Evolutionary conservation across 2,329 filamentous ascomycete genomes (phyloP).

Genomic region (Neonectria faginata): DNA sequence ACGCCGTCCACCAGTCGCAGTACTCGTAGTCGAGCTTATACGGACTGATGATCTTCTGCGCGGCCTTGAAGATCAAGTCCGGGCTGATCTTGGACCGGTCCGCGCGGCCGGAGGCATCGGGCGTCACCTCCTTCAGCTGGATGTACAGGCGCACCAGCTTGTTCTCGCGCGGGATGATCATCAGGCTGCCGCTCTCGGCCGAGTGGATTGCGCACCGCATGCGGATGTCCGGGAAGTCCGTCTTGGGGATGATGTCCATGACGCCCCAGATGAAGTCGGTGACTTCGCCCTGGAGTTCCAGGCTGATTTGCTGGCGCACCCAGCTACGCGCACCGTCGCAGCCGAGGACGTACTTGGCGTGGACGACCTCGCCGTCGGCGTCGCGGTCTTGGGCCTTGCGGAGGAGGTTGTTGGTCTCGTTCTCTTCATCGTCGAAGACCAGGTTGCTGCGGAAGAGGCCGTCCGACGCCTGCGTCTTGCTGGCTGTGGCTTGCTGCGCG

Average conservation of each 20-base stretch:
- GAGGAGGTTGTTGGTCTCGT: conserved; percentile 66
- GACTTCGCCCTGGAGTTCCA: conserved; percentile 63
- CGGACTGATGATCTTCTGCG: conserved; percentile 73
- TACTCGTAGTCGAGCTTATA: conserved; percentile 74
- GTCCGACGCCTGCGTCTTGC: conserved; percentile 48
- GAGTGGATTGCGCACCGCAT: conserved; percentile 69
- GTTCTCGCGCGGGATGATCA: conserved; percentile 74
- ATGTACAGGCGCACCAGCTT: conserved; percentile 74
- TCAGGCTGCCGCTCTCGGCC: conserved; percentile 64
- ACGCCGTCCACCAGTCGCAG: conserved; percentile 56
- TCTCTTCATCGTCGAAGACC: conserved; percentile 44
- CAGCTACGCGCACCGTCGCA: conserved; percentile 77
- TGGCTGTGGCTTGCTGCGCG: conserved; percentile 14
- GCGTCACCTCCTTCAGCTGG: conserved; percentile 64
- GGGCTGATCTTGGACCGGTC: conserved; percentile 73
- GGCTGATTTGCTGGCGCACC: conserved; percentile 68
- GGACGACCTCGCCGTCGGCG: conserved; percentile 45
- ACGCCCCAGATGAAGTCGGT: conserved; percentile 66
- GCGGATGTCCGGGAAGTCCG: conserved; percentile 70
- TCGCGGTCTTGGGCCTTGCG: conserved; percentile 39
- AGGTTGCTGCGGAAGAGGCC: conserved; percentile 72
- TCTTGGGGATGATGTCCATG: conserved; percentile 55
- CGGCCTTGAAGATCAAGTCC: conserved; percentile 70
- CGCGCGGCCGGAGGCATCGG: conserved; percentile 43
- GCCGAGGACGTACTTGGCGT: conserved; percentile 71